A percentile compares a stretch with the other conserved stretches of the same genome.
phyloP scores from a whole-genome alignment of 2,329 filamentous ascomycete species.

The Calonectria honghensis region DNA sequence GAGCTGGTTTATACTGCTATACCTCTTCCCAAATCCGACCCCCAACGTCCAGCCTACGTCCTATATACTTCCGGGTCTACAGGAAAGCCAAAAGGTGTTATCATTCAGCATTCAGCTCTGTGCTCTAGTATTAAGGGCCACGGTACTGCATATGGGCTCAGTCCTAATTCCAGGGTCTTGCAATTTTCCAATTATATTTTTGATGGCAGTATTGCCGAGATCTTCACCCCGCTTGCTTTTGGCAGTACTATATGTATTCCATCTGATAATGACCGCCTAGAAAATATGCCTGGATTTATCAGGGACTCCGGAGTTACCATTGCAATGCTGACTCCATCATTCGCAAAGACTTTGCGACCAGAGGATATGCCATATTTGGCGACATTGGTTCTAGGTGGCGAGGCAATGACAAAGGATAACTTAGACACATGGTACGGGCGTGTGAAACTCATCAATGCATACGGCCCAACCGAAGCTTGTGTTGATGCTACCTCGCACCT shows the following conservation, averaged over 20 bases:
- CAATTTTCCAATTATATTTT: slow-evolving; percentile 60
- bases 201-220: slow-evolving; percentile 62
- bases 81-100: slow-evolving; percentile 72
- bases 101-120: slow-evolving; percentile 49
- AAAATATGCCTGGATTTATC: slow-evolving; percentile 22
- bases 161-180: slow-evolving; percentile 33
- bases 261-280: slow-evolving; percentile 58
- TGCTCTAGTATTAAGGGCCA: slow-evolving; percentile 32
- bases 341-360: slow-evolving; percentile 29
- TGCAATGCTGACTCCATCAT: slow-evolving; percentile 29
- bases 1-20: background rate
- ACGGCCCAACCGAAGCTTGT: slow-evolving; percentile 42
- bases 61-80: slow-evolving; percentile 75
- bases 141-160: slow-evolving; percentile 25
- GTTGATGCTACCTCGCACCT: slow-evolving; percentile 37
- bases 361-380: slow-evolving; percentile 27
- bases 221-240: slow-evolving; percentile 61
- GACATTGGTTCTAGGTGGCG: slow-evolving; percentile 37
- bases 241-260: slow-evolving; percentile 64
- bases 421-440: slow-evolving; percentile 34
- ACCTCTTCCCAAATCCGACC: background rate
- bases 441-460: slow-evolving; percentile 33
- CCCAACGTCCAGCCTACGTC: slow-evolving; percentile 4
- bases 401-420: slow-evolving; percentile 36
- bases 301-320: slow-evolving; percentile 9